Evolutionary conservation across 352 stramenopile species (phyloP), one percentile per base, ranked within the genome.

Genomic region (Phytophthora chlamydospora): DNA sequence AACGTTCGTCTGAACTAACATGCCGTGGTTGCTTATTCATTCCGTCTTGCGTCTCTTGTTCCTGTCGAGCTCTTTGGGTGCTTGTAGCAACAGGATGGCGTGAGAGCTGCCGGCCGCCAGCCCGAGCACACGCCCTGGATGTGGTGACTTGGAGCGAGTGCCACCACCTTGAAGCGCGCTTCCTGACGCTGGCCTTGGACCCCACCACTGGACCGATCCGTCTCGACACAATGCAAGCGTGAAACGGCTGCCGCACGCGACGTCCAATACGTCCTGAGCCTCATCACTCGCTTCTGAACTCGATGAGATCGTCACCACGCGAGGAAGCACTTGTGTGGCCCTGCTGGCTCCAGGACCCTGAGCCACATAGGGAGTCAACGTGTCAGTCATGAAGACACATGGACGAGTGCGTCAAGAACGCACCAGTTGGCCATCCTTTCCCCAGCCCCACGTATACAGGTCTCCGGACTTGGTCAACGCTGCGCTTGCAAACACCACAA

Each of bases 361-460:
- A 14, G 38, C 24, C 11, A 43, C 16, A 36, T 14, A 42, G 21
- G 19, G 8, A 7, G 33, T 21, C 17, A 52, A 24, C 3, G 38
- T 57, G 35, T 71, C 44, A 63, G 43, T 29, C 24, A 29, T 47
- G 56, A 34, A 41, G 5, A 21, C 27, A 39, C 2, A 50, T 53
- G 10, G 14, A 19, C 32, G 36, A 55, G 13, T 48, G 17, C 27
- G 36, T 48, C 27, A 50, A 48, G 31, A 41, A 66, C 69, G 45
- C 66, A 92, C 85, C 72, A 94, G 38, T 67, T 94, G 85, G 0
- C 76, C 76, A 63, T 93, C 72, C 33, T 62, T 75, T 21, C 83
- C 79, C 85, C 85, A 94, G 16, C 85, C 85, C 80, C 82, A 94
- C 24, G 82, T 88, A 61, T 93, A 94, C 27, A 93, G 41, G 49